Conservation (phyloP, 2,329 filamentous ascomycete species). For the Chrysosporium keratinophilum region DNA sequence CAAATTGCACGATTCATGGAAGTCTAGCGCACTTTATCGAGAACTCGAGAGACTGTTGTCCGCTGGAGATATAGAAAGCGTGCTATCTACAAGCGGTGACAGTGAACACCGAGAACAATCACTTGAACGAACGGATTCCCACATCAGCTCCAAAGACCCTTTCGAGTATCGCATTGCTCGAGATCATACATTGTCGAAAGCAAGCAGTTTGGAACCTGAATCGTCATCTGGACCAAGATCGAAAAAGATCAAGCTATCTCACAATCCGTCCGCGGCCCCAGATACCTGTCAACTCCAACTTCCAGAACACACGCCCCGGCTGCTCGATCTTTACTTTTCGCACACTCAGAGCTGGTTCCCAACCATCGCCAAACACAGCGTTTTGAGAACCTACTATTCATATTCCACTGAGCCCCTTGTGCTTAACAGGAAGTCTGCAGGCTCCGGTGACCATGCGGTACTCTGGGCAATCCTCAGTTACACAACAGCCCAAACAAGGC, state of each 20-base stretch:
- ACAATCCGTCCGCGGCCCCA: not conserved
- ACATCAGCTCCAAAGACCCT: not conserved
- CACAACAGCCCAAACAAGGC: constrained; percentile 27
- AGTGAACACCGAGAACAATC: constrained; percentile 18
- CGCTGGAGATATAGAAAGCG: constrained; percentile 22
- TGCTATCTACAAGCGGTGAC: constrained; percentile 24
- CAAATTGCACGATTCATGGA: constrained; percentile 36
- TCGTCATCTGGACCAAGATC: not conserved
- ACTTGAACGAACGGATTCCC: not conserved
- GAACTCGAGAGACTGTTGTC: constrained; percentile 36
- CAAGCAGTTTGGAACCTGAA: not conserved
- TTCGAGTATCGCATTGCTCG: constrained; percentile 5
- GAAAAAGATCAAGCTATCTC: constrained; percentile 1
- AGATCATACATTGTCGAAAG: not conserved
- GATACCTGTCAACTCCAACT: constrained; percentile 25
- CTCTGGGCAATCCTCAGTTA: constrained; percentile 38
- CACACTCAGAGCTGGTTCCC: constrained; percentile 52
- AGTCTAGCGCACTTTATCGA: constrained; percentile 32
- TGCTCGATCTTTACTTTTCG: constrained; percentile 49
- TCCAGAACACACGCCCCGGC: constrained; percentile 42
- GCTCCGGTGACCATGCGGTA: constrained; percentile 34
- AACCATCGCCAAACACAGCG: constrained; percentile 48
- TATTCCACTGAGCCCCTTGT: constrained; percentile 38
- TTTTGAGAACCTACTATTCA: constrained; percentile 47
- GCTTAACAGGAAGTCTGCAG: constrained; percentile 23